Base-by-base conservation (phyloP, 257 asterid species). In the Solanum tarijense region DNA sequence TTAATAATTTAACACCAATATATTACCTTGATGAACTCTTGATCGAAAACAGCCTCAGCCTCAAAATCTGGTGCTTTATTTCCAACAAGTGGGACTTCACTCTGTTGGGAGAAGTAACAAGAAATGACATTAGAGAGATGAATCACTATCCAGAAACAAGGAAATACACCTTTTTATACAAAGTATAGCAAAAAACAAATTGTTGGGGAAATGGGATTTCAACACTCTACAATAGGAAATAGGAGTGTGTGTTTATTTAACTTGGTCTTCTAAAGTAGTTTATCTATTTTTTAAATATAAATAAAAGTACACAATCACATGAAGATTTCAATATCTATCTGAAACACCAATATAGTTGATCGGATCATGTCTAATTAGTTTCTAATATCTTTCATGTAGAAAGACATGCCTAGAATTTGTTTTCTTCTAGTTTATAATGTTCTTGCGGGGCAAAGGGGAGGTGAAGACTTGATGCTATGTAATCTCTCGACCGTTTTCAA, bases 21-120 rank as follows among this genome's bases (percentile, higher is more conserved):
- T 25, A 82, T 75, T 89, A 97, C 98, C 90, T 93, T 91, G 81
- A 94, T 90, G 86, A 97, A 95, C 86, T 97, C 99, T 91, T 96
- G 99, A 89, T 97, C 99, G 32, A 95, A 97, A 86, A 97, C 99
- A 88, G 99, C 99, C 90, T 96, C 98, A 2, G 99, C 99, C 90
- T 96, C 99, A 78, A 97, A 97, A 85, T 97, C 99, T 7, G 99
- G 99, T 83, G 99, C 99, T 83, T 27, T 68, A 87, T 97, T 97
- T 32, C 98, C 99, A 86, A 97, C 98, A 55, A 95, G 94, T 13
- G 99, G 98, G 85, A 92, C 90, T 38, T 93, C 98, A 90, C 93
- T 74, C 99, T 97, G 94, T 16, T 69, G 72, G 83, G 87, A 75
- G 43, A 87, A 82, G 66, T 60, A 9, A 9, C 69, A 84, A 72